Base-by-base conservation (phyloP, 129 eudicot species). In the Cynara cardunculus region DNA sequence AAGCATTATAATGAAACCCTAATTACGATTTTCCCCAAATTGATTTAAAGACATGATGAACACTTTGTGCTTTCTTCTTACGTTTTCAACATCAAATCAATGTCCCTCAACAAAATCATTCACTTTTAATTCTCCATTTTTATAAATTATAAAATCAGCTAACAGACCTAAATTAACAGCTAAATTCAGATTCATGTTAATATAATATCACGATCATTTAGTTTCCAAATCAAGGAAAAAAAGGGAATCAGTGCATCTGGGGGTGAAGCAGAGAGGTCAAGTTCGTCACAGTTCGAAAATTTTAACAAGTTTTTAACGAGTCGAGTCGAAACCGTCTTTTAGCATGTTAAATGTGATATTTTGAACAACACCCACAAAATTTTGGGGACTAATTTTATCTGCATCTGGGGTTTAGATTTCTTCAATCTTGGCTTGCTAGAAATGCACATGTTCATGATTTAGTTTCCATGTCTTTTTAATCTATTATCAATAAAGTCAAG, bases 1-100 rank as follows among this genome's bases (percentile, higher is more conserved):
- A 75, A 75, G 79, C 79, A 75, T 75, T 75, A 75, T 75, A 56
- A 75, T 75, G 79, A 75, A 59, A 75, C 41, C 79, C 65, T 73
- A 46, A 44, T 73, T 73, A 73, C 66, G 65, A 46, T 73, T 73
- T 14, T 37, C 78, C 70, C 70, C 79, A 56, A 28, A 14, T 75
- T 30, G 26, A 59, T 75, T 27, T 74, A 16, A 49, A 4, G 69
- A 74, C 78, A 74, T 74, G 78, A 74, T 74, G 78, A 74, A 75
- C 69, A 75, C 28, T 75, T 75, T 75, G 79, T 18, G 79, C 79
- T 75, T 75, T 75, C 69, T 75, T 56, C 19, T 75, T 75, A 75
- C 79, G 79, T 75, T 75, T 73, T 56, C 79, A 56, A 59, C 69
- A 75, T 5, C 79, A 75, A 28, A n/a, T 75, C 46, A 53, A 49